phyloP scores from a whole-genome alignment of 495 filamentous ascomycete species.

The Acidiella bohemica region DNA sequence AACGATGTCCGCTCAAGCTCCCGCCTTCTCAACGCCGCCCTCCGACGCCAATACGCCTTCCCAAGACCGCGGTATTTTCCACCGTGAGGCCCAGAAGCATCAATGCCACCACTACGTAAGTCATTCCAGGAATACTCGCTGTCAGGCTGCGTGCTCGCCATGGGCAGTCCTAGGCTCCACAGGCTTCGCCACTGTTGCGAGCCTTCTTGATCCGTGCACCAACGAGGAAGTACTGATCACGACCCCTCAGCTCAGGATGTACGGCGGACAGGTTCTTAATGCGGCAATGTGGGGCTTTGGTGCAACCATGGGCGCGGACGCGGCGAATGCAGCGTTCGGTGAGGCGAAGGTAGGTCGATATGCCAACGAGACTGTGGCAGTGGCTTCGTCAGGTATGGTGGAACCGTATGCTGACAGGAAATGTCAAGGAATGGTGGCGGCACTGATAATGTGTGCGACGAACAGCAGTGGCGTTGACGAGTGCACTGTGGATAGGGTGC shows the following conservation, averaged over 20 bases:
- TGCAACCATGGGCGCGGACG: conserved; percentile 9
- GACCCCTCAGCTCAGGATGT: no score
- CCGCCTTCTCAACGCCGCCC: conserved; percentile 2
- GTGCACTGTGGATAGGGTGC: no score
- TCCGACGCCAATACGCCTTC: conserved; percentile 12
- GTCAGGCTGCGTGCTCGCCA: no score
- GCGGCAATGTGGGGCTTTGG: conserved; percentile 14
- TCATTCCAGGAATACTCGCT: no score
- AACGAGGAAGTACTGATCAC: no score
- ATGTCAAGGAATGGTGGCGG: conserved; percentile 6
- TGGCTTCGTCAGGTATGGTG: no score
- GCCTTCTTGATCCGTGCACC: no score
- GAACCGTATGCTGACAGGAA: neutral
- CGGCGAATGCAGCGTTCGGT: conserved; percentile 9
- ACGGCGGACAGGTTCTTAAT: conserved; percentile 8
- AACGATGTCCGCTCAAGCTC: conserved; percentile 14
- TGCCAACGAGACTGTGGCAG: neutral
- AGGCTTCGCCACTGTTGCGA: no score
- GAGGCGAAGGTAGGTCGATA: conserved; percentile 11
- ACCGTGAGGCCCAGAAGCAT: conserved; percentile 7
- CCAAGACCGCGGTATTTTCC: conserved; percentile 14
- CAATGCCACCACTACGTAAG: conserved; percentile 11
- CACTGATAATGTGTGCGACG: no score
- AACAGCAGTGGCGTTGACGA: no score
- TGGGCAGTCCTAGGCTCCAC: no score